These are phyloP conservation scores for Herpetomonas muscarum DNA, from an alignment of 208 protist species.

Conservation along the genomic window DNA sequence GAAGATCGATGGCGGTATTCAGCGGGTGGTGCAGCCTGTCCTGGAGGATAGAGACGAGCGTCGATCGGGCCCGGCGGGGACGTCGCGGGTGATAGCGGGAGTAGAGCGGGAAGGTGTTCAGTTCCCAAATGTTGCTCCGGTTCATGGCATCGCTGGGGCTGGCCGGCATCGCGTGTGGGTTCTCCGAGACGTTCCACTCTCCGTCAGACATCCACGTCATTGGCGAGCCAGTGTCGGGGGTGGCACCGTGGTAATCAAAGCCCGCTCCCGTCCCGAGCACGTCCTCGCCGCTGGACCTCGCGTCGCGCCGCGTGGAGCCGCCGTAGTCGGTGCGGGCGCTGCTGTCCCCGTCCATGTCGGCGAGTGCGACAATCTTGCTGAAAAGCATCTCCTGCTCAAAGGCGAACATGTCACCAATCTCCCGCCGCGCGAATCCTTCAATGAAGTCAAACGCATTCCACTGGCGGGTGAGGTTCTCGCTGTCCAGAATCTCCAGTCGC, in stretches of 20 bases:
- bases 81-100: neutral
- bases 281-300: neutral
- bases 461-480: neutral
- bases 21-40: neutral
- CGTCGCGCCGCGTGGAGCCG: neutral
- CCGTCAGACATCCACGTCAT: no score
- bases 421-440: neutral
- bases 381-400: neutral
- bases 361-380: neutral
- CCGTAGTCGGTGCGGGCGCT: neutral
- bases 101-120: neutral
- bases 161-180: no score
- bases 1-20: neutral
- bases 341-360: neutral
- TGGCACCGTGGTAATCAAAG: no score
- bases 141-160: no score
- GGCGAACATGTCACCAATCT: neutral
- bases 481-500: no score
- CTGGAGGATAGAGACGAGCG: neutral
- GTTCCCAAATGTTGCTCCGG: no score
- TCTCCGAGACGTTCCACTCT: no score
- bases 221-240: no score
- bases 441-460: neutral
- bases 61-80: neutral
- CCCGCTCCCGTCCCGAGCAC: no score